phyloP scores from a whole-genome alignment of 2,329 filamentous ascomycete genomes.

The Botrytis deweyae region DNA sequence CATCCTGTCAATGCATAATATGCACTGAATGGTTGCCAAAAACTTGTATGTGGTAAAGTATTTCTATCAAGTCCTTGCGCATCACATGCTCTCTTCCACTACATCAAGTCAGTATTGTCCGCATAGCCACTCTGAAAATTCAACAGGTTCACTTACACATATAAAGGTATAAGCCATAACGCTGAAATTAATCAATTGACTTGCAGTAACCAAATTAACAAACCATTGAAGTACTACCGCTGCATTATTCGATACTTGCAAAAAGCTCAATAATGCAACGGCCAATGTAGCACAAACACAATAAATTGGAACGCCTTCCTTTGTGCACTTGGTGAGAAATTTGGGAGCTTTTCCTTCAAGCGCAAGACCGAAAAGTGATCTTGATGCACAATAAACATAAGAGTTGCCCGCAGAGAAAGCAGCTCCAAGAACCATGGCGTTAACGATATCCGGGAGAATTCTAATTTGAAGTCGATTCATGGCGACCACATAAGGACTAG shows the following conservation, averaged over 20 bases:
- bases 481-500: constrained; percentile 51
- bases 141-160: not conserved
- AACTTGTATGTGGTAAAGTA: constrained; percentile 51
- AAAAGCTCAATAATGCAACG: constrained; percentile 59
- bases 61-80: constrained; percentile 46
- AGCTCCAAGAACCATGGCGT: constrained; percentile 54
- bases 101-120: not conserved
- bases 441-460: constrained; percentile 52
- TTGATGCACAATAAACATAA: constrained; percentile 41
- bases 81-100: constrained; percentile 53
- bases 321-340: constrained; percentile 51
- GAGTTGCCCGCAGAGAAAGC: constrained; percentile 57
- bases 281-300: constrained; percentile 55
- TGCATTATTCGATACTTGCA: constrained; percentile 57
- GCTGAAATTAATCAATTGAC: constrained; percentile 54
- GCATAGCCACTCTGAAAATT: not conserved
- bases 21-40: constrained; percentile 57
- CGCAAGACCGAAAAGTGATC: constrained; percentile 53
- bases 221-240: constrained; percentile 62
- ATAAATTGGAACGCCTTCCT: constrained; percentile 55
- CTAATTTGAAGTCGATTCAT: constrained; percentile 51
- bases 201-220: constrained; percentile 56
- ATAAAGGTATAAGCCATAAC: constrained; percentile 56
- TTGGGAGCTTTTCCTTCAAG: constrained; percentile 52
- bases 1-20: constrained; percentile 53